Evolutionary conservation across 306 rosid species (phyloP).

Genomic region (Coriaria nepalensis): DNA sequence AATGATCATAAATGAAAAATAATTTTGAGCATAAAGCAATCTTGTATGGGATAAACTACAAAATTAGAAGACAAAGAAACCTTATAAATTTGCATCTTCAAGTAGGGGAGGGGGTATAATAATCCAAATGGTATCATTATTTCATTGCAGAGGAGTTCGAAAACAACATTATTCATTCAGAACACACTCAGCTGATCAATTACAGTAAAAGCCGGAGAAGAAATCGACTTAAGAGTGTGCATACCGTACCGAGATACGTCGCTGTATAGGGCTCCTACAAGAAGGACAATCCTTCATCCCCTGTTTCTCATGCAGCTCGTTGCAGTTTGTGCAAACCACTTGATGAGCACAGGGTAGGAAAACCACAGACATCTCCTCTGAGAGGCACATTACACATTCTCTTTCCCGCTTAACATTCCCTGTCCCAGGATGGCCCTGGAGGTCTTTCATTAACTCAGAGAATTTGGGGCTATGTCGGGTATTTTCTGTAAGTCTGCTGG

Average conservation of each 20-base stretch:
- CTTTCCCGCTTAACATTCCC: slow-evolving; percentile 77
- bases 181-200: slow-evolving; percentile 24
- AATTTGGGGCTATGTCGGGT: slow-evolving; percentile 20
- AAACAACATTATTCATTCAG: slow-evolving; percentile 32
- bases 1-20: too few relatives aligned
- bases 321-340: slow-evolving; percentile 86
- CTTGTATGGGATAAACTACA: too few relatives aligned
- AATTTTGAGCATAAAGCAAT: too few relatives aligned
- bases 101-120: slow-evolving; percentile 6
- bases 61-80: too few relatives aligned
- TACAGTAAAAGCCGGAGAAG: neutral
- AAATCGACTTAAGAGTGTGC: slow-evolving; percentile 30
- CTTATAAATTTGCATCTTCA: too few relatives aligned
- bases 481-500: slow-evolving; percentile 23
- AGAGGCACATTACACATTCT: slow-evolving; percentile 94
- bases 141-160: slow-evolving; percentile 41
- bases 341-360: slow-evolving; percentile 94
- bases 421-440: slow-evolving; percentile 26
- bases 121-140: slow-evolving; percentile 29
- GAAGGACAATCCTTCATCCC: slow-evolving; percentile 97
- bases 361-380: slow-evolving; percentile 88
- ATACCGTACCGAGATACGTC: slow-evolving; percentile 67
- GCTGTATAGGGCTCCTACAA: slow-evolving; percentile 76
- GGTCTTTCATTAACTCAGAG: slow-evolving; percentile 30
- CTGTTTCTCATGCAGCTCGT: slow-evolving; percentile 84